Evolutionary conservation across 1,139 yeast genomes (phyloP), one percentile per base, ranked within the genome.

Genomic region (Debaryomycetaceae sp.): DNA sequence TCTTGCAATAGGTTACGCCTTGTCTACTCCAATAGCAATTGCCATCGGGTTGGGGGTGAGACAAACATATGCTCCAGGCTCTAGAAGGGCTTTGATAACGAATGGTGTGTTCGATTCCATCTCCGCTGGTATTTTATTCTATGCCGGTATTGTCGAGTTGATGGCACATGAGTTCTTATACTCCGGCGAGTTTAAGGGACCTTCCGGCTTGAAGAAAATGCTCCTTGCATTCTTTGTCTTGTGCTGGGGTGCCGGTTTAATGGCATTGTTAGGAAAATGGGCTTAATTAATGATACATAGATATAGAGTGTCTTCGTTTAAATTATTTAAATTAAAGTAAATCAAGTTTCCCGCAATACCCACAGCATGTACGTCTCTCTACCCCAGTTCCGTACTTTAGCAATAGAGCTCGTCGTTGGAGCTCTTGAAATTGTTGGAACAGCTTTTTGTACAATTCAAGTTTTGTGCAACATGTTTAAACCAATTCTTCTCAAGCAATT

Each of bases 201-300:
- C 51, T 13, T 43, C 47, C 5, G 56, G 57, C 6, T 50, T 54
- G 42, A 37, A 39, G n/a, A 53, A 51, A 14, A 53, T 60, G 51
- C 38, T 64, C 33, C 30, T 47, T 9, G 73, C 68, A 1, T 65
- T 53, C 47, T 41, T 59, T n/a, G 54, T 53, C 41, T 51, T 69
- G 59, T 54, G 63, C 43, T 46, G 63, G 44, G 75, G 75, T 27
- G 66, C 70, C 6, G 69, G 69, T 36, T 57, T 64, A 44, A 71
- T 71, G 76, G 73, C 75, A n/a, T 53, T 71, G 44, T 57, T 71
- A 46, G 76, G 75, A 34, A 65, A 60, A 48, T 71, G 76, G 76
- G 75, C 75, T 24, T 71, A 50, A 45, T 22, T 22, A 27, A 7
- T 27, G 11, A 27, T 27, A 27, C 11, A 27, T 27, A 27, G 31